Evolutionary conservation across 208 protist species (phyloP).

Genomic region (Leishmania martiniquensis): DNA sequence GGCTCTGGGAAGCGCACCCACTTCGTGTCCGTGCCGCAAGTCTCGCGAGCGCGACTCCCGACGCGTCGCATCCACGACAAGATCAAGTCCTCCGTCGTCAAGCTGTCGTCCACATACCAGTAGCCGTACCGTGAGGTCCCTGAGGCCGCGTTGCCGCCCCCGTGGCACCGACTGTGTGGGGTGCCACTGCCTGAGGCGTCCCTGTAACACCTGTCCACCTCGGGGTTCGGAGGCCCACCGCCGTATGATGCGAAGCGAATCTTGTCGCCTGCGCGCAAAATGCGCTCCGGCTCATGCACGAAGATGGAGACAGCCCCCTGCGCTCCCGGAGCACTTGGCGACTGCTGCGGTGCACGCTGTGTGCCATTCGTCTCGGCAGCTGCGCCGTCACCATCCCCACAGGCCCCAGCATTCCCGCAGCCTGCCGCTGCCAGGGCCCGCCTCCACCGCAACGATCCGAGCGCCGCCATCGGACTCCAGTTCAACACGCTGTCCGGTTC

Average conservation of each 20-base stretch:
- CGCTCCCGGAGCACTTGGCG: not conserved
- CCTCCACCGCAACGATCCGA: conserved; percentile 5
- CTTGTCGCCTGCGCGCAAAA: conserved; percentile 43
- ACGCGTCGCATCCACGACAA: conserved; percentile 61
- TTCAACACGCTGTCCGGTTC: conserved; percentile 32
- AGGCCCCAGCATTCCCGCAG: not conserved
- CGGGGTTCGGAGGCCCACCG: not conserved
- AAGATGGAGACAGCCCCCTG: conserved; percentile 1
- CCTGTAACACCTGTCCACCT: not conserved
- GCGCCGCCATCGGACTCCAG: conserved; percentile 28
- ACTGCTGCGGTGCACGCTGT: not conserved
- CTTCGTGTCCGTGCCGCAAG: conserved; percentile 33
- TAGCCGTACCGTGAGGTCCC: conserved; percentile 7
- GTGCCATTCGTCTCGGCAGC: not conserved
- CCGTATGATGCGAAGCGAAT: conserved; percentile 32
- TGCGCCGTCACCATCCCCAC: not conserved
- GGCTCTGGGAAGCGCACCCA: conserved; percentile 46
- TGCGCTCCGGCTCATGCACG: conserved; percentile 30
- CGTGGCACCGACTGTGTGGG: not conserved
- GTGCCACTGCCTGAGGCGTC: not conserved
- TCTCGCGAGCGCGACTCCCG: conserved; percentile 43
- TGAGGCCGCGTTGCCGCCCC: not conserved
- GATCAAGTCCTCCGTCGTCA: conserved; percentile 49
- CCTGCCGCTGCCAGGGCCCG: conserved; percentile 1
- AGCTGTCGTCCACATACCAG: conserved; percentile 49